phyloP scores from a whole-genome alignment of 2,329 filamentous ascomycete genomes.

The Fusarium pseudograminearum region DNA sequence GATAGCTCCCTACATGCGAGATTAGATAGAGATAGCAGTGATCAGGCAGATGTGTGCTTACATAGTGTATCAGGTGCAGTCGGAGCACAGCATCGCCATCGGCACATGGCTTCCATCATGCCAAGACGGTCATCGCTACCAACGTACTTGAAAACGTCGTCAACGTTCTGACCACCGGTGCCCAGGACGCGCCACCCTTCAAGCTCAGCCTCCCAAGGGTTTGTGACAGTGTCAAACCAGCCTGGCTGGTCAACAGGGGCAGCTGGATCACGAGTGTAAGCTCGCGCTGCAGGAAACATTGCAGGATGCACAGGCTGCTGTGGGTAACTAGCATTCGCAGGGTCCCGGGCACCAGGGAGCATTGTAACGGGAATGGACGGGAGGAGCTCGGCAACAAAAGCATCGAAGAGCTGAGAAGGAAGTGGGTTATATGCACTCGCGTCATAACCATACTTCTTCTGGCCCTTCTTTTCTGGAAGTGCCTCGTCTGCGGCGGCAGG shows the following conservation, averaged over 20 bases:
- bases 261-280: constrained; percentile 69
- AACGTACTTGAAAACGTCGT: constrained; percentile 94
- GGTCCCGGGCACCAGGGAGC: constrained; percentile 85
- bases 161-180: constrained; percentile 90
- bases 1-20: constrained; percentile 81
- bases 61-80: constrained; percentile 96
- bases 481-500: constrained; percentile 52
- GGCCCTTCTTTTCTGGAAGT: constrained; percentile 58
- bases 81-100: constrained; percentile 91
- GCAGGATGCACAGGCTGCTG: constrained; percentile 94
- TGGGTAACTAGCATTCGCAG: constrained; percentile 88
- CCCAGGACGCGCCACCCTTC: constrained; percentile 91
- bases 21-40: constrained; percentile 26
- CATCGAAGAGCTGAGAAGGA: constrained; percentile 86
- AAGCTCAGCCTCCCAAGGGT: constrained; percentile 91
- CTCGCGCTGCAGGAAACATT: constrained; percentile 83
- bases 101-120: constrained; percentile 94
- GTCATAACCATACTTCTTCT: constrained; percentile 96
- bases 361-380: constrained; percentile 90
- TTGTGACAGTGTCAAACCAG: constrained; percentile 91
- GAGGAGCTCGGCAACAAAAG: constrained; percentile 82
- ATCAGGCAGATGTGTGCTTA: constrained; percentile 61
- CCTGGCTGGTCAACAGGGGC: constrained; percentile 61
- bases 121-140: constrained; percentile 80
- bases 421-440: constrained; percentile 86